Evolutionary conservation across 2,329 filamentous ascomycete genomes (phyloP), one percentile per base, ranked within the genome.

Genomic region (Apiospora malaysiana): DNA sequence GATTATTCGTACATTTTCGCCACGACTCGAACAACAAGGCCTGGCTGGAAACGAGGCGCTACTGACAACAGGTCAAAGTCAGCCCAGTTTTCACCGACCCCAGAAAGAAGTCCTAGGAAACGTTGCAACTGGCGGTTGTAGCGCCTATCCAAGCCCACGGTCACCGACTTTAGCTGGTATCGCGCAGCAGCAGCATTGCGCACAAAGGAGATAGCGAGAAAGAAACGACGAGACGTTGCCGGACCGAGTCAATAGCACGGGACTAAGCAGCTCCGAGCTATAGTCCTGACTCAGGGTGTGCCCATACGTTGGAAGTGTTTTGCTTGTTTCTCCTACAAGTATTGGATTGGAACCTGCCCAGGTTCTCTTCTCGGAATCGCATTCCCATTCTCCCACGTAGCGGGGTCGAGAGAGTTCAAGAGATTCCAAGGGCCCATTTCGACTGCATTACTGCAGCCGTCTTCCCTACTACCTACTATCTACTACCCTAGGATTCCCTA

Each of bases 1-100:
- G 66, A 68, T 68, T 32, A 47, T 68, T 40, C 66, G 43, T 43
- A 68, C 66, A 23, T 68, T 47, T 47, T 68, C 66, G 37, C 56
- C 32, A 21, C 56, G 56, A 63, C 32, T 63, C 56, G 56, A 63
- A 21, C 56, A 63, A 63, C 56, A 63, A 27, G 32, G 32, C 10
- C 56, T 63, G 32, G 7, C 56, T 63, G 32, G 56, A 63, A 63
- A 63, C 32, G 32, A 63, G 27, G 32, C 56, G 10, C 56, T 40
- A 63, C 56, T 40, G 32, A 23, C 56, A 63, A 21, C 56, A 37
- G 18, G 18, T 40, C 27, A 40, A 63, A 63, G 56, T 18, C 32
- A 63, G 56, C 32, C 56, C 10, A 63, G 56, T 37, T 32, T 63
- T 63, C 56, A 40, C 56, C 32, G 56, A 63, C 32, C 56, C 12